Evolutionary conservation across 352 stramenopile genomes (phyloP).

Genomic region (Pythium rhizo-oryzae): DNA sequence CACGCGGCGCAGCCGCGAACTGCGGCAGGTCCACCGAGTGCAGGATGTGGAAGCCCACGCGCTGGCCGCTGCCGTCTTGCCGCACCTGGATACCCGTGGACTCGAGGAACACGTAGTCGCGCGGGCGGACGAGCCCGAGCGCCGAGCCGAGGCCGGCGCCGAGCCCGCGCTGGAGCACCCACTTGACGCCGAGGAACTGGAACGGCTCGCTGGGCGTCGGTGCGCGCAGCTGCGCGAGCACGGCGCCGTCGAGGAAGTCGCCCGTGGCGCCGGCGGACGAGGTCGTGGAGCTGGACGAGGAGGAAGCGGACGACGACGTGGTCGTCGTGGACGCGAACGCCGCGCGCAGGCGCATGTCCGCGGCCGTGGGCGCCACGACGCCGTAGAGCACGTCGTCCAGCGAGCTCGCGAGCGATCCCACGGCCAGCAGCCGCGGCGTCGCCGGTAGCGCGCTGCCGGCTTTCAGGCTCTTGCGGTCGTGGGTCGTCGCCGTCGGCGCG

Average conservation of each 20-base stretch:
- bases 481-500: background rate
- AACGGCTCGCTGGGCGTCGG: constrained; percentile 50
- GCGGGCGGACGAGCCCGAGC: constrained; percentile 38
- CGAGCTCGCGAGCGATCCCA: constrained; percentile 40
- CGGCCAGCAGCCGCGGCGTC: constrained; percentile 29
- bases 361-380: constrained; percentile 48
- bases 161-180: constrained; percentile 46
- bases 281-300: too few species aligned
- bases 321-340: constrained; percentile 41
- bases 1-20: background rate
- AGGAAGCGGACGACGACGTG: too few species aligned
- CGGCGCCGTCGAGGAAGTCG: constrained; percentile 51
- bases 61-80: constrained; percentile 33
- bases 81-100: constrained; percentile 40
- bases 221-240: constrained; percentile 39
- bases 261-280: too few species aligned
- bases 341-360: constrained; percentile 54
- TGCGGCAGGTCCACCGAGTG: constrained; percentile 44
- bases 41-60: constrained; percentile 51
- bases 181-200: constrained; percentile 61
- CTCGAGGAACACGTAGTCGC: constrained; percentile 67
- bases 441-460: background rate
- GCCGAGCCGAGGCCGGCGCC: background rate
- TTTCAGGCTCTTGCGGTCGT: background rate
- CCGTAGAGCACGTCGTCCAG: constrained; percentile 71